Conservation (phyloP, 164 flowering plant species). For the Sedum album region DNA sequence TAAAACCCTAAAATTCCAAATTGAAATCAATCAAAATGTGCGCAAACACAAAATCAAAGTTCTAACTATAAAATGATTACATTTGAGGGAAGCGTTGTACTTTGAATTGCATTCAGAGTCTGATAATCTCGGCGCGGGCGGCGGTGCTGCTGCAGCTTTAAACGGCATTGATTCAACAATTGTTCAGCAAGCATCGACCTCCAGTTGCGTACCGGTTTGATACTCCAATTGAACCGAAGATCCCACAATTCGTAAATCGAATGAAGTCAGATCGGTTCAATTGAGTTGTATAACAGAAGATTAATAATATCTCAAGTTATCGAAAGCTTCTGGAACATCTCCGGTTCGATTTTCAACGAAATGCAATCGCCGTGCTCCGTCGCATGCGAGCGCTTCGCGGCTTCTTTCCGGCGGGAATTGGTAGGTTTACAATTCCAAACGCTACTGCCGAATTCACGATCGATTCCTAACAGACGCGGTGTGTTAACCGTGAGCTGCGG, state of each 20-base stretch:
- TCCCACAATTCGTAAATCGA: background rate
- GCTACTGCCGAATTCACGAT: background rate
- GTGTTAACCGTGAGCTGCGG: background rate
- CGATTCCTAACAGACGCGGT: background rate
- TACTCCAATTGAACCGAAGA: background rate
- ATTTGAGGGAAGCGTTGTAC: background rate
- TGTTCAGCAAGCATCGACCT: too few species aligned
- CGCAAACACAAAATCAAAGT: background rate
- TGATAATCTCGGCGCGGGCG: background rate
- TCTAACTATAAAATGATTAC: background rate
- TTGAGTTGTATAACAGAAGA: background rate
- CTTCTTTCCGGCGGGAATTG: background rate
- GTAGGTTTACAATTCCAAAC: background rate
- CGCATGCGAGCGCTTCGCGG: background rate
- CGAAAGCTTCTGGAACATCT: background rate
- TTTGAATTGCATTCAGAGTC: background rate
- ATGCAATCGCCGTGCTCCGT: constrained; percentile 2
- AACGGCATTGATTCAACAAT: background rate
- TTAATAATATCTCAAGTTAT: background rate
- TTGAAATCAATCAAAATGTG: background rate
- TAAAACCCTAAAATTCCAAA: background rate
- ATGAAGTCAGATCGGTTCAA: background rate
- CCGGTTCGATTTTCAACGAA: background rate
- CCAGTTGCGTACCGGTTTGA: background rate
- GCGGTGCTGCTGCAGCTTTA: background rate